Base-by-base conservation (phyloP, 2,329 filamentous ascomycete species). In the Aureobasidium sp. region DNA sequence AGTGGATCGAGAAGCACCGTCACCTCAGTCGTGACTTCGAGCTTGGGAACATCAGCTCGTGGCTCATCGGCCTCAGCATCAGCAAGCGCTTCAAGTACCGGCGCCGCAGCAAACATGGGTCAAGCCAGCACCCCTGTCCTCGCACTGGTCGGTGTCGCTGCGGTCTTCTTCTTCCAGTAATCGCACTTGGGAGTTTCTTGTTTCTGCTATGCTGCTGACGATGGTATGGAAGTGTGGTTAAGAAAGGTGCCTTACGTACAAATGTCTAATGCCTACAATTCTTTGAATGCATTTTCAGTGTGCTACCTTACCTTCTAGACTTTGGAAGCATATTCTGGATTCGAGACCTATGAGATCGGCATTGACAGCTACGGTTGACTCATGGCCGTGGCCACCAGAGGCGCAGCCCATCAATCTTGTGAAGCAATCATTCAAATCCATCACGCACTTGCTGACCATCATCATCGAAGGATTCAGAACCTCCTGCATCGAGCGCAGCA, bases 121-220 rank as follows among this genome's bases (percentile, higher is more conserved):
- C 51, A 59, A n/a, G 59, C 61, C 27, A 74, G 72, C 68, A 73
- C 73, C 21, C 53, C 78, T 42, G 72, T 75, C 39, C 67, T 77
- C 57, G 69, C 76, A 62, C 67, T 77, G 61, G 71, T 76, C 61
- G 75, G 72, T 57, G 68, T 74, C 25, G 76, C 73, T 61, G 76
- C 74, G 37, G 71, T 77, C 62, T 71, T 72, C 50, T 76, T 74
- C 69, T 69, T 54, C 30, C 53, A 63, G 45, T 54, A 54, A 34
- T 34, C n/a, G n/a, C 30, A 36, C 5, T 27, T 27, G 10, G 10
- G 47, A 21, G 6, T 51, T 63, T 59, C 51, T 47, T 58, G 55
- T 63, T 51, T 45, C 61, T 47, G 44, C 41, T 4, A 25, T 37
- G 5, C 9, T 30, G 54, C 3, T 34, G 16, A 47, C 14, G 9